Evolutionary conservation across 768 basidiomycete genomes (phyloP).

Genomic region (Pholiota conissans): DNA sequence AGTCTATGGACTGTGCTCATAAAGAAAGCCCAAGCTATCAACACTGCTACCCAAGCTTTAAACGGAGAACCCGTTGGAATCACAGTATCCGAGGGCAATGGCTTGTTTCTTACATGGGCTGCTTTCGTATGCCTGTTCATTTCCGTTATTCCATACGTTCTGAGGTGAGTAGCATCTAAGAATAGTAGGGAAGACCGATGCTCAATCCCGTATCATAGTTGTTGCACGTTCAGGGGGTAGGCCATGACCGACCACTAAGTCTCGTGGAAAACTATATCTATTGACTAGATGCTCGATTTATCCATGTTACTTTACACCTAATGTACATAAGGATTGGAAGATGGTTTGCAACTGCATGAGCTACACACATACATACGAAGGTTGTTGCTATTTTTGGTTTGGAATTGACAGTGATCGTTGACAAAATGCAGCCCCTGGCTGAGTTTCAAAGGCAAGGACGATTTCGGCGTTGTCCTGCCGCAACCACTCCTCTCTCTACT

Average conservation of each 20-base stretch:
- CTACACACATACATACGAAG: too few relatives aligned
- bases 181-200: background rate
- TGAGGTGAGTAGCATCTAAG: constrained; percentile 51
- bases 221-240: constrained; percentile 79
- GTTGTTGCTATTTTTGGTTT: background rate
- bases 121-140: constrained; percentile 65
- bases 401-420: background rate
- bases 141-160: constrained; percentile 74
- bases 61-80: constrained; percentile 55
- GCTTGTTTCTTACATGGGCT: constrained; percentile 71
- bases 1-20: constrained; percentile 80
- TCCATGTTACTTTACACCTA: background rate
- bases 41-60: constrained; percentile 38
- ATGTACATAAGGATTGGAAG: background rate
- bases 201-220: constrained; percentile 40
- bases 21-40: constrained; percentile 61
- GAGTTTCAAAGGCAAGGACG: background rate
- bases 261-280: background rate
- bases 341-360: background rate
- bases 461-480: background rate
- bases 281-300: background rate
- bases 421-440: background rate
- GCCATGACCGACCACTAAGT: background rate
- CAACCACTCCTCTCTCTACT: background rate
- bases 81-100: constrained; percentile 58